Evolutionary conservation across 192 early-diverging fungal species (phyloP), one percentile per base, ranked within the genome.

Genomic region (Lobosporangium transversale): DNA sequence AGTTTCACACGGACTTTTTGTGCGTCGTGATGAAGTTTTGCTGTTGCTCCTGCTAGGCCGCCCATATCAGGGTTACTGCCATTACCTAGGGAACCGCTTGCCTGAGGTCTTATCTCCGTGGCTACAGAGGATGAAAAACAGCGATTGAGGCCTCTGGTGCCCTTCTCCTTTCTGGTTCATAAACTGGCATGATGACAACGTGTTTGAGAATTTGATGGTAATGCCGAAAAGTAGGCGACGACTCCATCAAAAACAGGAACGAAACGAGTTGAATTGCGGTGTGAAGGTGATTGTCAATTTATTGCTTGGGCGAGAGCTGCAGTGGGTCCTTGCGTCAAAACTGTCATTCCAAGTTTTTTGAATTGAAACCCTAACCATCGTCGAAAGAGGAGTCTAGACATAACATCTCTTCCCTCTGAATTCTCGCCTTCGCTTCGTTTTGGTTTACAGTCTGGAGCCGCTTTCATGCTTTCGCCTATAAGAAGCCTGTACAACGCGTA

Each of bases 181-280:
- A 56, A 76, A 76, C 21, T 62, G 64, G 23, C 64, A 76, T 4
- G 73, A 61, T 17, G 73, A 67, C 0, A 76, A 27, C 0, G 73
- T 67, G 47, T 76, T n/a, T 76, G 21, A 76, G 59, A 21, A 29
- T 76, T 30, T 76, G 73, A 43, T 67, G 67, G 36, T 67, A 76
- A 40, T 76, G 59, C 5, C 73, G 73, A 40, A 76, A 67, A 0
- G 67, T 2, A 0, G 73, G 73, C 3, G 73, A 76, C 11, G 64
- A 62, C 37, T 76, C 73, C 73, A 76, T 76, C 27, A 76, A 24
- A 47, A 76, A 67, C 1, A 76, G 12, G 40, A 76, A 76, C 64
- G 73, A 26, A 56, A 76, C 0, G 63, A 61, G 32, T 76, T 50
- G 18, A 55, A 52, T 26, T 54, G 42, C 27, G 23, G 52, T 29